Evolutionary conservation across 495 filamentous ascomycete genomes (phyloP).

Genomic region (Talaromyces adpressus): DNA sequence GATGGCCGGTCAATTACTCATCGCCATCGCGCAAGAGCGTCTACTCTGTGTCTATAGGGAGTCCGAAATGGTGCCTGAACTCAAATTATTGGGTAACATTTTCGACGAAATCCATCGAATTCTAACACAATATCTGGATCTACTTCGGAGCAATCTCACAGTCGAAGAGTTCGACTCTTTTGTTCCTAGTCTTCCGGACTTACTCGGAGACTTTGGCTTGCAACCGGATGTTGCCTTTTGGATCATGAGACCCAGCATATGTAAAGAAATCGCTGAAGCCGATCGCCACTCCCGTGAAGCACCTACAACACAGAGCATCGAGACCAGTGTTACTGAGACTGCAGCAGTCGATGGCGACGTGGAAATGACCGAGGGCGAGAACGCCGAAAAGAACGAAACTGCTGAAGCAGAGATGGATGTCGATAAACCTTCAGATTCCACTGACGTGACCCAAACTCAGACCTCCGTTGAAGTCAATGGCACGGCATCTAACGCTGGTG

Average conservation of each 20-base stretch:
- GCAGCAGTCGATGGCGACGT: conserved; percentile 24
- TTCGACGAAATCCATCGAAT: conserved; percentile 85
- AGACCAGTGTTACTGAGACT: conserved; percentile 13
- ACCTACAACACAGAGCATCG: neutral
- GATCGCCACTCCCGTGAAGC: conserved; percentile 25
- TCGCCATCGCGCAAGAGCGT: conserved; percentile 85
- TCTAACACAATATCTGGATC: conserved; percentile 80
- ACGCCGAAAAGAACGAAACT: conserved; percentile 9
- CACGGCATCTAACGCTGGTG: conserved; percentile 12
- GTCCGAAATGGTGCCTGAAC: conserved; percentile 56
- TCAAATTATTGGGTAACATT: conserved; percentile 76
- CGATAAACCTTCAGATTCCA: conserved; percentile 21
- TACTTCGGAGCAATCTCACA: conserved; percentile 72
- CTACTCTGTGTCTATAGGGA: conserved; percentile 70
- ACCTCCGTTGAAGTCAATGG: neutral
- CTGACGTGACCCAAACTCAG: conserved; percentile 3
- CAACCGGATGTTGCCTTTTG: conserved; percentile 81
- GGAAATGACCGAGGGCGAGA: conserved; percentile 22
- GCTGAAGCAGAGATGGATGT: conserved; percentile 29
- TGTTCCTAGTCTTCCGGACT: conserved; percentile 64
- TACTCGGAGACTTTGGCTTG: conserved; percentile 75
- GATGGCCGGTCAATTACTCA: conserved; percentile 70
- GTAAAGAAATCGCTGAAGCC: conserved; percentile 42
- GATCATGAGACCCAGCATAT: conserved; percentile 68
- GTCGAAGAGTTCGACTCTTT: conserved; percentile 71